Evolutionary conservation across 2,329 filamentous ascomycete species (phyloP).

Genomic region (Tolypocladium tundrense): DNA sequence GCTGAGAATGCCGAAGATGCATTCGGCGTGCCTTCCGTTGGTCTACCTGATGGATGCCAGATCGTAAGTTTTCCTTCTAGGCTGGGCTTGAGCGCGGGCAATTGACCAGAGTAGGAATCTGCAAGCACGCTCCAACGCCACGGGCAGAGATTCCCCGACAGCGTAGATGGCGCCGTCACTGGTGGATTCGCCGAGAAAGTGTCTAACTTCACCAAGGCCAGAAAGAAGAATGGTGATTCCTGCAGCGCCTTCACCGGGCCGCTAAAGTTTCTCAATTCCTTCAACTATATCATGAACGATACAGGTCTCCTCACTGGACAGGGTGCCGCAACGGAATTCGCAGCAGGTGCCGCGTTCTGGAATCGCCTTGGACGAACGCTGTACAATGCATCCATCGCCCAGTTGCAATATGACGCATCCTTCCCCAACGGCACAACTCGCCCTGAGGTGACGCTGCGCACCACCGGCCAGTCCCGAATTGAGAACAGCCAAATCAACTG

Average conservation of each 20-base stretch:
- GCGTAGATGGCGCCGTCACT: constrained; percentile 38
- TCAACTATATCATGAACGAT: constrained; percentile 33
- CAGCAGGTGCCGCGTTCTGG: constrained; percentile 40
- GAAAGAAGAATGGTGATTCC: constrained; percentile 12
- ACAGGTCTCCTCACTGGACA: constrained; percentile 32
- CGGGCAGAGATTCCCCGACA: constrained; percentile 37
- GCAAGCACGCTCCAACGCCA: constrained; percentile 44
- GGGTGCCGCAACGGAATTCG: constrained; percentile 39
- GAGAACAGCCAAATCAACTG: constrained; percentile 43
- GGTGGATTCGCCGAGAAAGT: constrained; percentile 38
- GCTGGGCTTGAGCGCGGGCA: neutral
- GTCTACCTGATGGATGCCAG: constrained; percentile 38
- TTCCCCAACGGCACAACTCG: constrained; percentile 33
- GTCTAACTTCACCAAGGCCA: constrained; percentile 28
- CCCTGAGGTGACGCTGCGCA: constrained; percentile 39
- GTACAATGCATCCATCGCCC: constrained; percentile 36
- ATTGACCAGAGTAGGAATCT: constrained; percentile 24
- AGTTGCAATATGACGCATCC: constrained; percentile 35
- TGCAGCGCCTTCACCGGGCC: constrained; percentile 26
- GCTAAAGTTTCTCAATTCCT: constrained; percentile 41
- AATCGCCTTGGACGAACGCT: constrained; percentile 42
- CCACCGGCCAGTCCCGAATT: constrained; percentile 43
- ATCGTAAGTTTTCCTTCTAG: constrained; percentile 2
- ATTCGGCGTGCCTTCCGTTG: constrained; percentile 37
- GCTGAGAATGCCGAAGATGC: constrained; percentile 30